Conservation (phyloP, 139 green algal species). For the Chlorella sorokiniana region DNA sequence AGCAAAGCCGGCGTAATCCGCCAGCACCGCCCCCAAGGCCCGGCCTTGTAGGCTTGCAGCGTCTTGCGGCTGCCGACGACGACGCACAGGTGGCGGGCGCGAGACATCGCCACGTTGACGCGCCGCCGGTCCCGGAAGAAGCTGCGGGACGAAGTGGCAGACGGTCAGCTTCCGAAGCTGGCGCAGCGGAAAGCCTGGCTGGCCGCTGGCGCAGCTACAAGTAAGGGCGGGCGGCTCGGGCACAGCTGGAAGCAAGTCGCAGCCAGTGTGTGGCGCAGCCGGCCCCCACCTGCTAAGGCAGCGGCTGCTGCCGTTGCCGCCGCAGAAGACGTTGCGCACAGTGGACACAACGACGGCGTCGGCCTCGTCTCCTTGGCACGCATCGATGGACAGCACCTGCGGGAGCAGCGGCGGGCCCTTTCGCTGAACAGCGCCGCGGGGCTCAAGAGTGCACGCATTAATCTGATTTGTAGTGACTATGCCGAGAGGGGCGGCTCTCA, state of each 20-base stretch:
- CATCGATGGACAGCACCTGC: slow-evolving; percentile 15
- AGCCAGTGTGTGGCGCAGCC: neutral
- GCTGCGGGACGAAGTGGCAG: neutral
- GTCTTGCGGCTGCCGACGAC: neutral
- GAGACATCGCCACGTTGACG: slow-evolving; percentile 19
- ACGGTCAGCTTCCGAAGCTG: neutral
- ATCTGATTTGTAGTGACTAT: too few relatives aligned
- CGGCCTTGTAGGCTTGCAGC: neutral
- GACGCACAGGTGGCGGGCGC: slow-evolving; percentile 11
- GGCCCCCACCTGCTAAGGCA: neutral
- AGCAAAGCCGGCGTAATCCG: neutral
- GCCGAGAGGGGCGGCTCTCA: neutral
- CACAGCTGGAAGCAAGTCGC: too few relatives aligned
- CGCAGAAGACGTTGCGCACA: neutral
- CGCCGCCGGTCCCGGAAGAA: slow-evolving; percentile 27
- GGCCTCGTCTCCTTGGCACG: slow-evolving; percentile 6
- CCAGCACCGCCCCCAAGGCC: slow-evolving; percentile 14
- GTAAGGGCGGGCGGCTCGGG: too few relatives aligned
- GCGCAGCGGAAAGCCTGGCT: neutral
- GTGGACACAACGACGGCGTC: slow-evolving; percentile 10
- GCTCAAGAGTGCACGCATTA: too few relatives aligned
- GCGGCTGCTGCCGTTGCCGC: neutral
- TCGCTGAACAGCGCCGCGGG: too few relatives aligned
- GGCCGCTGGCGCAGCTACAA: neutral
- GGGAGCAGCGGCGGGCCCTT: too few relatives aligned